Percentiles rank a stretch among this genome's conserved stretches.
These are phyloP conservation scores for Neurospora cerealis DNA, from an alignment of 495 filamentous ascomycete species.

Conservation along the genomic window DNA sequence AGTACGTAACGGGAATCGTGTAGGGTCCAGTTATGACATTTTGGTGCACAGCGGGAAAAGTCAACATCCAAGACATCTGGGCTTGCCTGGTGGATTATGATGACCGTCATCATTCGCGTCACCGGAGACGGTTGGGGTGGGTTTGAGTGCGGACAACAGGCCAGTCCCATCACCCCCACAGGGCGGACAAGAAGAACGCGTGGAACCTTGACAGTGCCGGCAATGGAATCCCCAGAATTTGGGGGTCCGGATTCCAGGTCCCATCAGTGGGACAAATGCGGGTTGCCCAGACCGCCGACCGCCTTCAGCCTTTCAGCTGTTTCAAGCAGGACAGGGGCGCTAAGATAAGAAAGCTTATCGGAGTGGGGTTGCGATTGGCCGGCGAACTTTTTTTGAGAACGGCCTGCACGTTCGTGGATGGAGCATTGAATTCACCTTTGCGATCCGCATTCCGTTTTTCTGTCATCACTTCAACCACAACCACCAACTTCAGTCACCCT, in stretches of 20 bases:
- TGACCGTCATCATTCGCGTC: neutral
- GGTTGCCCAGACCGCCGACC: constrained; percentile 2
- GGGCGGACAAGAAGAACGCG: neutral
- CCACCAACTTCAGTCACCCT: constrained; percentile 1
- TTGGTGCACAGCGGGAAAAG: neutral
- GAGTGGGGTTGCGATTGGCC: constrained; percentile 5
- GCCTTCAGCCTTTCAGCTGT: constrained; percentile 1
- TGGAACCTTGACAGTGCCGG: constrained; percentile 1
- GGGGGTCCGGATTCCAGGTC: constrained; percentile 1
- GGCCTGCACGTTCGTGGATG: neutral
- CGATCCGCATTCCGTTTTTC: neutral
- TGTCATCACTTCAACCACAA: constrained; percentile 2
- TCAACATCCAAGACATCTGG: neutral
- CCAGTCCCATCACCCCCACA: neutral
- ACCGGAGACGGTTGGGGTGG: neutral
- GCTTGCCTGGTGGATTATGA: neutral
- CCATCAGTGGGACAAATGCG: neutral
- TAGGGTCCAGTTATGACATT: neutral
- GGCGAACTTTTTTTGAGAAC: constrained; percentile 18
- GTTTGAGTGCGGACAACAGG: neutral
- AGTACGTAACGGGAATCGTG: neutral
- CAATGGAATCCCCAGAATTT: neutral
- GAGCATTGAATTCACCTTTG: neutral
- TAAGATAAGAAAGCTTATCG: constrained; percentile 15
- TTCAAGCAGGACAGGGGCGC: neutral